Evolutionary conservation across 768 basidiomycete species (phyloP).

Genomic region (Lentinus tigrinus): DNA sequence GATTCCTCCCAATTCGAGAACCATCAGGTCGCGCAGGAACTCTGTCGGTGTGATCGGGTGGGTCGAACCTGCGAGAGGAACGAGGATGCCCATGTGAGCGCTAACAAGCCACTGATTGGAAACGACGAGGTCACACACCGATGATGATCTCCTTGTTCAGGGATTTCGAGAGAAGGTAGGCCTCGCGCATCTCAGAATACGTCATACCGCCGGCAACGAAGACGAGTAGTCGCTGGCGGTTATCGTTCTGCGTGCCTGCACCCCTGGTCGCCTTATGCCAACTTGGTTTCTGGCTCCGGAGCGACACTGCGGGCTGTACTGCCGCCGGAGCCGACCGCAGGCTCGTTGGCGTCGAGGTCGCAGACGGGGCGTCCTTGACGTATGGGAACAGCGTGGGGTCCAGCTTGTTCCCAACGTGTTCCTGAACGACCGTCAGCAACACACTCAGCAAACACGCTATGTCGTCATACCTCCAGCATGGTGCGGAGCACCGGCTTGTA

Average conservation of each 20-base stretch:
- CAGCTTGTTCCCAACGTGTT: conserved; percentile 76
- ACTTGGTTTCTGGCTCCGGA: conserved; percentile 85
- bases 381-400: conserved; percentile 86
- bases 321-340: conserved; percentile 54
- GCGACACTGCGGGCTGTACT: conserved; percentile 42
- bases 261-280: conserved; percentile 81
- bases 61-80: conserved; percentile 68
- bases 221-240: conserved; percentile 76
- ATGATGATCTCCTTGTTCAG: conserved; percentile 89
- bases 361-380: conserved; percentile 74
- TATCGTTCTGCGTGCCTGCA: conserved; percentile 45
- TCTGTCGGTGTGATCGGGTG: conserved; percentile 80
- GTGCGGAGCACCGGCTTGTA: conserved; percentile 82
- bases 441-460: not conserved
- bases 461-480: conserved; percentile 70
- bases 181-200: conserved; percentile 90
- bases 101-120: not conserved
- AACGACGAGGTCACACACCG: conserved; percentile 46
- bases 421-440: conserved; percentile 44
- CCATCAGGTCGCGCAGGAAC: conserved; percentile 85
- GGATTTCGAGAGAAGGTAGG: conserved; percentile 72
- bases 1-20: conserved; percentile 82
- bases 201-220: conserved; percentile 96
- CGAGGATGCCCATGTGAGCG: not conserved
- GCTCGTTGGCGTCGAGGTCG: conserved; percentile 41